Percentiles rank a stretch among this genome's conserved stretches.
phyloP scores from a whole-genome alignment of 179 eudicot genomes.

The Gypsophila paniculata region DNA sequence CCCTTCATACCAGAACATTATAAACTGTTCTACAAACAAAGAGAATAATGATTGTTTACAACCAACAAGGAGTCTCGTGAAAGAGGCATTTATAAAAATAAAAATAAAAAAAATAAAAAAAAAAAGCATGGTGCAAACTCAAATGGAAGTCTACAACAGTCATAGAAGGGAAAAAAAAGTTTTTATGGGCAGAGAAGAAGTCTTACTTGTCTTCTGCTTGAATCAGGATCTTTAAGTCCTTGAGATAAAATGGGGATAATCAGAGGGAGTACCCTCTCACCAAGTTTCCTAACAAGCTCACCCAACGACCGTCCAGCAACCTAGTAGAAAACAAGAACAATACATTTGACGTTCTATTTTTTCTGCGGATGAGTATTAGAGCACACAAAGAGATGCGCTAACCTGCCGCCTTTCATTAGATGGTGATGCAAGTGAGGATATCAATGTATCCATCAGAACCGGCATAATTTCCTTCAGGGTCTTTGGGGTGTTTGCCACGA shows the following conservation, averaged over 20 bases:
- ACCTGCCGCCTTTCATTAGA: slow-evolving; percentile 99
- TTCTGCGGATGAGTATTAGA: not conserved
- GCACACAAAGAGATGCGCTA: slow-evolving; percentile 10
- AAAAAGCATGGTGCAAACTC: not conserved
- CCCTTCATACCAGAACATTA: not conserved
- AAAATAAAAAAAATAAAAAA: no score
- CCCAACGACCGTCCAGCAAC: slow-evolving; percentile 93
- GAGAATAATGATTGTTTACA: not conserved
- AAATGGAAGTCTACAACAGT: not conserved
- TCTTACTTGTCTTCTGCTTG: slow-evolving; percentile 85
- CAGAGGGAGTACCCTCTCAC: slow-evolving; percentile 94
- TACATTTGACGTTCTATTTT: not conserved
- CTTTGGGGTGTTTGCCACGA: slow-evolving; percentile 93
- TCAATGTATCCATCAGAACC: slow-evolving; percentile 83
- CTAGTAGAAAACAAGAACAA: slow-evolving; percentile 31
- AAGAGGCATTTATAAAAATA: not conserved
- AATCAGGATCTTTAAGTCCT: slow-evolving; percentile 70
- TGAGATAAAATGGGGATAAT: slow-evolving; percentile 79
- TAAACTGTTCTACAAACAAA: not conserved
- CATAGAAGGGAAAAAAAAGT: not conserved
- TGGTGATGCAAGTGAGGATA: slow-evolving; percentile 84
- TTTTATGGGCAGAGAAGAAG: slow-evolving; percentile 1
- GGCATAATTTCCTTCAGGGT: slow-evolving; percentile 98
- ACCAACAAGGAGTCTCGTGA: not conserved
- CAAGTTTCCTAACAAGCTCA: slow-evolving; percentile 96